Percentiles rank a stretch among this genome's conserved stretches.
Conservation (phyloP, 1,284 basidiomycete species). For the Albatrellus sp. region DNA sequence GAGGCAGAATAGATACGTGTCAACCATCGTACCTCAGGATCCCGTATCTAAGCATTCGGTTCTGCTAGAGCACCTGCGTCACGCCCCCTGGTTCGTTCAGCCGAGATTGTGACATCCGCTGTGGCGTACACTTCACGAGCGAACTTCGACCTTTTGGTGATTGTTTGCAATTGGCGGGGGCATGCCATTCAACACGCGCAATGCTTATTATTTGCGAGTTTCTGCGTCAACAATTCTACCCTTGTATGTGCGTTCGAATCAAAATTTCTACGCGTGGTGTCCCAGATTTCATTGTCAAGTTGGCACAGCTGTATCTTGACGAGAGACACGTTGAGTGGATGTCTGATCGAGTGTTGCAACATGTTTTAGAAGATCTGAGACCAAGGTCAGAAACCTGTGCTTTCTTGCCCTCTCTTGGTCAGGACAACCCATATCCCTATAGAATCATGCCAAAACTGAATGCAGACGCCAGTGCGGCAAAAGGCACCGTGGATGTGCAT, state of each 20-base stretch:
- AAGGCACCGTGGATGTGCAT: constrained; percentile 56
- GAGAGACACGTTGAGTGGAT: constrained; percentile 72
- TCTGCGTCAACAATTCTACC: constrained; percentile 52
- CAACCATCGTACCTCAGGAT: too few species aligned
- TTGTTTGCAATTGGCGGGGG: too few species aligned
- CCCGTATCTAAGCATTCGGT: too few species aligned
- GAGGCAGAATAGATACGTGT: too few species aligned
- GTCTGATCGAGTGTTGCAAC: constrained; percentile 58
- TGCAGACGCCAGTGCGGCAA: constrained; percentile 46
- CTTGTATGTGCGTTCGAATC: constrained; percentile 41
- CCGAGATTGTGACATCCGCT: too few species aligned
- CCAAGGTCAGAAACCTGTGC: constrained; percentile 37
- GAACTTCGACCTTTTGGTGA: too few species aligned
- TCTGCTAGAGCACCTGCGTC: too few species aligned
- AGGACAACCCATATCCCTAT: constrained; percentile 3
- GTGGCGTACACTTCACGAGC: too few species aligned
- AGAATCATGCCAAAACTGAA: constrained; percentile 60
- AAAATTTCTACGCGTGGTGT: too few species aligned
- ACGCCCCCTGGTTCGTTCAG: too few species aligned
- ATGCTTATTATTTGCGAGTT: constrained; percentile 60
- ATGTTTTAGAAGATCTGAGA: constrained; percentile 58
- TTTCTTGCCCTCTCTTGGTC: background rate
- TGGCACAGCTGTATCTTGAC: constrained; percentile 51
- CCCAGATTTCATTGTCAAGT: constrained; percentile 1
- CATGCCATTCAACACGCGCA: constrained; percentile 46